phyloP scores from a whole-genome alignment of 495 filamentous ascomycete species.

The Penicillium dipodomyicola region DNA sequence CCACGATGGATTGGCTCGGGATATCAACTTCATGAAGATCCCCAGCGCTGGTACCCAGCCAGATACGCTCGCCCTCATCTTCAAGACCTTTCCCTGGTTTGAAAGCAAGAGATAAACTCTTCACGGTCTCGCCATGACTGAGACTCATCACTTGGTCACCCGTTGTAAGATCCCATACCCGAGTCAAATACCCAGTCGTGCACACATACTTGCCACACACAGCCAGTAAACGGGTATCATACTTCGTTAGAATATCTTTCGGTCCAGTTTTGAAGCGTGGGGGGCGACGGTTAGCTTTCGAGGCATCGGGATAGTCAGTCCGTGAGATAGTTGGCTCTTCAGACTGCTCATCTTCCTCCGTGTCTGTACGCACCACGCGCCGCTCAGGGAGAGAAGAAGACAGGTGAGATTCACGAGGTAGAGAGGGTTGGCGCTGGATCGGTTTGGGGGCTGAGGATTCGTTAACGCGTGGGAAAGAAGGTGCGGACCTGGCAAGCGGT shows the following conservation, averaged over 20 bases:
- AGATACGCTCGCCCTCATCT: slow-evolving; percentile 80
- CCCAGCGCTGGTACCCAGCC: slow-evolving; percentile 84
- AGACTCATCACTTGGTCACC: slow-evolving; percentile 79
- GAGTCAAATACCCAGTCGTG: slow-evolving; percentile 77
- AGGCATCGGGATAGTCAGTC: slow-evolving; percentile 78
- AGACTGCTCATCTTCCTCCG: slow-evolving; percentile 32
- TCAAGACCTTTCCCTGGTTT: slow-evolving; percentile 71
- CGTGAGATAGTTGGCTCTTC: slow-evolving; percentile 34
- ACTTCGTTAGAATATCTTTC: slow-evolving; percentile 73
- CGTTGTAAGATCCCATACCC: slow-evolving; percentile 80
- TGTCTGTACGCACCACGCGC: slow-evolving; percentile 25
- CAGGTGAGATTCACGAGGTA: slow-evolving; percentile 30
- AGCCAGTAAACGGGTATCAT: slow-evolving; percentile 80
- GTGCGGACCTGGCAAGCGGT: slow-evolving; percentile 20
- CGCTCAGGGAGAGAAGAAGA: slow-evolving; percentile 25
- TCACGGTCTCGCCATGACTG: slow-evolving; percentile 73
- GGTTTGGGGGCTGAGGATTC: slow-evolving; percentile 20
- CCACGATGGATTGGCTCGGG: slow-evolving; percentile 60
- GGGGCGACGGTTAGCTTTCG: slow-evolving; percentile 77
- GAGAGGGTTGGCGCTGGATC: slow-evolving; percentile 32
- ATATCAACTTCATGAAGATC: slow-evolving; percentile 90
- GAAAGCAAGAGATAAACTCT: slow-evolving; percentile 77
- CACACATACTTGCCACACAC: slow-evolving; percentile 86
- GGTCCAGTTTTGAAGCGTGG: slow-evolving; percentile 68
- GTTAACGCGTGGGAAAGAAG: slow-evolving; percentile 12